Evolutionary conservation across 257 asterid genomes (phyloP).

Genomic region (Haberlea rhodopensis): DNA sequence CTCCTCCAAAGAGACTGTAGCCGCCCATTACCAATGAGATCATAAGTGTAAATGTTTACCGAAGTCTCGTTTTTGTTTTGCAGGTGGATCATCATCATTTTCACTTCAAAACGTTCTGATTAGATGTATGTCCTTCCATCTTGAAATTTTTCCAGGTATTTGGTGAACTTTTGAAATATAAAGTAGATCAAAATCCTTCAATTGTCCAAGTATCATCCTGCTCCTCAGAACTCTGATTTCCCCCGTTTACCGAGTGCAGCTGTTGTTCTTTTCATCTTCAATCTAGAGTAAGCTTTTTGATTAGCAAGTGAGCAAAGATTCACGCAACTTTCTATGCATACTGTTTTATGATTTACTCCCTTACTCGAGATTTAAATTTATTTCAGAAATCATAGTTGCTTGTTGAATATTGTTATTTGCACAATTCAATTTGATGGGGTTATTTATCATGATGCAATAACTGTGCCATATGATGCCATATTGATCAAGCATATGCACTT

Average conservation of each 20-base stretch:
- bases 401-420: too few relatives aligned
- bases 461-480: too few relatives aligned
- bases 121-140: background rate
- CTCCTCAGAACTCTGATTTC: background rate
- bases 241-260: background rate
- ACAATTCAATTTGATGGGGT: too few relatives aligned
- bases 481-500: too few relatives aligned
- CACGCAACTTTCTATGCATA: background rate
- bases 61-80: conserved; percentile 8
- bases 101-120: background rate
- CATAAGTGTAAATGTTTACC: background rate
- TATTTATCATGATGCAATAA: too few relatives aligned
- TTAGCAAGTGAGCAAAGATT: background rate
- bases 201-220: too few relatives aligned
- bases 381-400: too few relatives aligned
- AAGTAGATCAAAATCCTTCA: background rate
- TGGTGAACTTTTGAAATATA: background rate
- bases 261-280: conserved; percentile 5
- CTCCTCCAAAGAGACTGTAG: too few relatives aligned
- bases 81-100: conserved; percentile 26
- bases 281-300: conserved; percentile 4
- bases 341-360: background rate
- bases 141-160: conserved; percentile 2
- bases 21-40: too few relatives aligned
- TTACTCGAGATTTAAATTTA: too few relatives aligned